Evolutionary conservation across 768 basidiomycete species (phyloP).

Genomic region (Amanita muscaria): DNA sequence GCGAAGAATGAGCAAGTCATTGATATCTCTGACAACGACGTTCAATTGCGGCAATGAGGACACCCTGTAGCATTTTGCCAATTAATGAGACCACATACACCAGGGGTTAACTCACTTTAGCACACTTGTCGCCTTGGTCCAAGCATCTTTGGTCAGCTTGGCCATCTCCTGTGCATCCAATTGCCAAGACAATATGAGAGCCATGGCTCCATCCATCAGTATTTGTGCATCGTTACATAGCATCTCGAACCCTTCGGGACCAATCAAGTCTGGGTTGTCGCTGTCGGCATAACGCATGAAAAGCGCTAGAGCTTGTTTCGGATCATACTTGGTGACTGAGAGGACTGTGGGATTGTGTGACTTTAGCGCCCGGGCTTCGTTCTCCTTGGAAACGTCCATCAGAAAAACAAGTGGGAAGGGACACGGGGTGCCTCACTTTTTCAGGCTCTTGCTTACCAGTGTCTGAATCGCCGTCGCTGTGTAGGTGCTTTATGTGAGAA

Average conservation of each 20-base stretch:
- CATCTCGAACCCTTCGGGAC: constrained; percentile 62
- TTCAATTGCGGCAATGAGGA: constrained; percentile 41
- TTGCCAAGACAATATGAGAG: constrained; percentile 73
- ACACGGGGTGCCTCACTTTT: constrained; percentile 14
- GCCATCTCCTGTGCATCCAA: constrained; percentile 64
- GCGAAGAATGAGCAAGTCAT: constrained; percentile 48
- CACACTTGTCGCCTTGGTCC: constrained; percentile 45
- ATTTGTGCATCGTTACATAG: constrained; percentile 66
- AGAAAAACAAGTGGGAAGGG: constrained; percentile 3
- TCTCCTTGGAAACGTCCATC: too few species aligned
- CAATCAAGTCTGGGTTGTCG: constrained; percentile 52
- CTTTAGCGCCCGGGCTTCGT: constrained; percentile 2
- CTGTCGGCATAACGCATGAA: constrained; percentile 54
- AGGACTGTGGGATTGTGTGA: constrained; percentile 13
- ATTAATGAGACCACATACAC: not conserved
- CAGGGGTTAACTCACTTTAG: constrained; percentile 25
- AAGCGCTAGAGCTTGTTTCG: constrained; percentile 40
- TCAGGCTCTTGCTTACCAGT: constrained; percentile 5
- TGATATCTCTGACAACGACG: constrained; percentile 48
- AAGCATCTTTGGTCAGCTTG: constrained; percentile 59
- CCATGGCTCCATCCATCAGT: constrained; percentile 62
- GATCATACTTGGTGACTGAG: constrained; percentile 18
- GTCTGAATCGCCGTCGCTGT: constrained; percentile 38
- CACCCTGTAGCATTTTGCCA: constrained; percentile 20
- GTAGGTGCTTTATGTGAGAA: constrained; percentile 37